Evolutionary conservation across 129 eudicot species (phyloP), one percentile per base, ranked within the genome.

Genomic region (Rutidosis leptorrhynchoides): DNA sequence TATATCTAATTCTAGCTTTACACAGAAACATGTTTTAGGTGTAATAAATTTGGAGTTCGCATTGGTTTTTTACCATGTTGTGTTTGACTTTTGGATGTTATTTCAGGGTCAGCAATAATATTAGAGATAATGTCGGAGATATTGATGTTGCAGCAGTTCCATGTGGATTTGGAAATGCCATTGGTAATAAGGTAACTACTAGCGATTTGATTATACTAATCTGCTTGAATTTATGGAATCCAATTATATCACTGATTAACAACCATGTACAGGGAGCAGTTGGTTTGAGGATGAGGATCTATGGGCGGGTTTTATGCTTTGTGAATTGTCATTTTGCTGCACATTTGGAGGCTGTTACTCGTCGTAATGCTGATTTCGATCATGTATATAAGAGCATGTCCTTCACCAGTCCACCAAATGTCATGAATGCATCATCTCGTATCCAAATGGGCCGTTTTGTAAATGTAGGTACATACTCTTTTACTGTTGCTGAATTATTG

Each of bases 251-350:
- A 59, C 69, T 10, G 43, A 62, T 74, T 19, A 17, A 62, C 55
- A 52, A 48, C 40, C 59, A 58, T 68, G 49, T 51, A 49, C 95
- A 93, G 98, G 98, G 98, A 75, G 98, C 95, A 27, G 98, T 93
- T 82, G 98, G 96, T 65, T 78, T 93, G 76, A 86, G 90, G 80
- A 89, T 93, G 93, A 82, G 96, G 77, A 81, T 88, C 11, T 93
- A 82, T 76, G 95, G 79, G 45, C 77, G 98, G 55, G 74, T 52
- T 29, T 63, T 93, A 73, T 89, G 98, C 77, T 93, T 93, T 79
- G 95, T 93, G 67, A 93, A 93, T 70, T 93, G 98, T 77, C 98
- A 93, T 72, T 93, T 93, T 82, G 98, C 98, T 68, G 96, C 98
- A 69, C 96, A 93, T 70, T 58, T 80, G 46, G 98, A 93, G 32